These are phyloP conservation scores for Suillus spraguei DNA, from an alignment of 768 basidiomycete species.

Conservation along the genomic window DNA sequence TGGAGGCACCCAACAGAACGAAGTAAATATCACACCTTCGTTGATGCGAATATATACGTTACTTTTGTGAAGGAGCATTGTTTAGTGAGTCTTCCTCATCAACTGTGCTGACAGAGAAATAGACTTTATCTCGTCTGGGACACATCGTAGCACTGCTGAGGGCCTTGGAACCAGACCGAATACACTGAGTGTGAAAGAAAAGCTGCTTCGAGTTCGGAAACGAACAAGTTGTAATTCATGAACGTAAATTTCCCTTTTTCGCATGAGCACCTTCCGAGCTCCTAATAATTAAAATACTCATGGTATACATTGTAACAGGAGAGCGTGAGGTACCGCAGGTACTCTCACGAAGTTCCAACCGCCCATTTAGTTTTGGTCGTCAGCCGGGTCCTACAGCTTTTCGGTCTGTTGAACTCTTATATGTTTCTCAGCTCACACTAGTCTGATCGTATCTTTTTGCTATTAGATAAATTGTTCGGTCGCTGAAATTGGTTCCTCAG, in stretches of 20 bases:
- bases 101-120: neutral
- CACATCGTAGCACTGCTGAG: neutral
- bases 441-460: neutral
- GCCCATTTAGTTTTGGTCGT: neutral
- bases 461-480: neutral
- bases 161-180: neutral
- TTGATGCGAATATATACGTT: neutral
- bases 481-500: neutral
- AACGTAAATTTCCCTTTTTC: neutral
- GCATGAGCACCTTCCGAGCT: neutral
- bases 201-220: neutral
- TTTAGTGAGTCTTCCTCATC: neutral
- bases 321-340: neutral
- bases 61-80: neutral
- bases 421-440: neutral
- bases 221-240: neutral
- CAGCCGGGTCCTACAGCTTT: neutral
- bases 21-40: neutral
- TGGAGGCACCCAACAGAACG: neutral
- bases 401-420: neutral
- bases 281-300: neutral
- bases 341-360: neutral
- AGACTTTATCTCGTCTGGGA: neutral
- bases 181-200: neutral
- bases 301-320: neutral